A percentile compares a stretch with the other conserved stretches of the same genome.
These are phyloP conservation scores for Rhizopogon vesiculosus DNA, from an alignment of 768 basidiomycete genomes.

Conservation along the genomic window DNA sequence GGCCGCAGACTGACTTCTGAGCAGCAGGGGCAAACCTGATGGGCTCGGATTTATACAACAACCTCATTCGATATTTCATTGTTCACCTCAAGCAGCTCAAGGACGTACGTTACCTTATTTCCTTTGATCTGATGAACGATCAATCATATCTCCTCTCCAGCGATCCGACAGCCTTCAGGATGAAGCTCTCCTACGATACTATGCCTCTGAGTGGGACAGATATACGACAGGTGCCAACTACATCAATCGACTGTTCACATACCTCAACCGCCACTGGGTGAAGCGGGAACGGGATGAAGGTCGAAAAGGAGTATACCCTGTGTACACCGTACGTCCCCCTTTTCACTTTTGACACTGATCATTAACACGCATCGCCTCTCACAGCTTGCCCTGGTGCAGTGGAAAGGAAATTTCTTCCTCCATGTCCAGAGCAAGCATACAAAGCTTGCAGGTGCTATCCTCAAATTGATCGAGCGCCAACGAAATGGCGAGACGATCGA, in stretches of 20 bases:
- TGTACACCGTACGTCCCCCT: constrained; percentile 76
- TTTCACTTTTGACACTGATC: neutral
- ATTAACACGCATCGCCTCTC: constrained; percentile 1
- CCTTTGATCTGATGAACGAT: neutral
- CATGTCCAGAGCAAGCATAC: constrained; percentile 78
- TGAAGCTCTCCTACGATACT: constrained; percentile 84
- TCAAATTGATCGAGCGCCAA: constrained; percentile 88
- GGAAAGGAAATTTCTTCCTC: constrained; percentile 89
- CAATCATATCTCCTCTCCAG: constrained; percentile 35
- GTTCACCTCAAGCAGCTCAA: constrained; percentile 66
- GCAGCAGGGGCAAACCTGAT: constrained; percentile 90
- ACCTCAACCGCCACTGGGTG: constrained; percentile 99
- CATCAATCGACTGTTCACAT: constrained; percentile 95
- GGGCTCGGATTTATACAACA: constrained; percentile 96
- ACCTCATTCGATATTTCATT: constrained; percentile 88
- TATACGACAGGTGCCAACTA: constrained; percentile 98
- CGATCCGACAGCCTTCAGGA: constrained; percentile 77
- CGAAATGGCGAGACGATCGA: constrained; percentile 94
- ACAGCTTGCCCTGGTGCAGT: constrained; percentile 91
- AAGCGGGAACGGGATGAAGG: constrained; percentile 98
- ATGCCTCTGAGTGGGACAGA: constrained; percentile 90
- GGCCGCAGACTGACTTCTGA: constrained; percentile 7
- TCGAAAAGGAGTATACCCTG: constrained; percentile 87
- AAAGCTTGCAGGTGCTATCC: constrained; percentile 83
- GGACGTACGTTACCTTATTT: constrained; percentile 45